Conservation (phyloP, 2,329 filamentous ascomycete species). For the Colletotrichum sp. region DNA sequence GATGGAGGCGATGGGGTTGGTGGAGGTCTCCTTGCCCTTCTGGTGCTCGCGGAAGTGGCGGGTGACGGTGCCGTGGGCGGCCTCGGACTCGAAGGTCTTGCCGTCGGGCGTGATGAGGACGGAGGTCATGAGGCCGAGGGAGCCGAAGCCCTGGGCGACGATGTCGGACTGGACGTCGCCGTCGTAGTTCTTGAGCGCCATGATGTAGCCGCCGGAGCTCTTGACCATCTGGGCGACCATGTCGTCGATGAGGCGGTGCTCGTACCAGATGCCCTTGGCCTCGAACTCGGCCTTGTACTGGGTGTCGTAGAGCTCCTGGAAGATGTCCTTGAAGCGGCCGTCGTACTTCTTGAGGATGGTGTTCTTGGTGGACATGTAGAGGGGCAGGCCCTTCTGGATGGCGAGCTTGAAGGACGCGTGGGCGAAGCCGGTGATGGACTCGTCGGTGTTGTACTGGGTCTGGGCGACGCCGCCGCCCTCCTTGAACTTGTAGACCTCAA, state of each 20-base stretch:
- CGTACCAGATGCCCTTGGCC: slow-evolving; percentile 95
- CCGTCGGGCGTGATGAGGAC: slow-evolving; percentile 96
- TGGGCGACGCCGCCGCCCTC: slow-evolving; percentile 84
- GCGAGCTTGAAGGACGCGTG: slow-evolving; percentile 98
- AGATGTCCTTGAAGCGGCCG: slow-evolving; percentile 98
- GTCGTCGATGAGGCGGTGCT: slow-evolving; percentile 98
- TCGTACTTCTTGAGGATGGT: slow-evolving; percentile 99
- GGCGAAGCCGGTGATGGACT: slow-evolving; percentile 93
- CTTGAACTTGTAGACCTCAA: slow-evolving; percentile 91
- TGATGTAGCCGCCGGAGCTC: slow-evolving; percentile 93
- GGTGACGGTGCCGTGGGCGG: slow-evolving; percentile 96
- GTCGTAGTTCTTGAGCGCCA: slow-evolving; percentile 99
- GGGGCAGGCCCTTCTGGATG: slow-evolving; percentile 82
- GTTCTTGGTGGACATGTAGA: slow-evolving; percentile 99
- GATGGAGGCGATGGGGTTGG: slow-evolving; percentile 98
- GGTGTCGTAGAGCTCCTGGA: slow-evolving; percentile 93
- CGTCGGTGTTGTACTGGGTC: slow-evolving; percentile 98
- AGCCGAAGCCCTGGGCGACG: slow-evolving; percentile 97
- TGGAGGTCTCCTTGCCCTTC: slow-evolving; percentile 95
- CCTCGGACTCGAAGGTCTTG: slow-evolving; percentile 96
- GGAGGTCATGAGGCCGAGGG: slow-evolving; percentile 97
- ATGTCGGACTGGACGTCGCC: slow-evolving; percentile 99
- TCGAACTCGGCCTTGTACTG: slow-evolving; percentile 90
- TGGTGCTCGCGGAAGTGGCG: slow-evolving; percentile 99
- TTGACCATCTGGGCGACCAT: slow-evolving; percentile 99